Conservation (phyloP, 148 eudicot genomes). For the Fagopyrum tataricum region DNA sequence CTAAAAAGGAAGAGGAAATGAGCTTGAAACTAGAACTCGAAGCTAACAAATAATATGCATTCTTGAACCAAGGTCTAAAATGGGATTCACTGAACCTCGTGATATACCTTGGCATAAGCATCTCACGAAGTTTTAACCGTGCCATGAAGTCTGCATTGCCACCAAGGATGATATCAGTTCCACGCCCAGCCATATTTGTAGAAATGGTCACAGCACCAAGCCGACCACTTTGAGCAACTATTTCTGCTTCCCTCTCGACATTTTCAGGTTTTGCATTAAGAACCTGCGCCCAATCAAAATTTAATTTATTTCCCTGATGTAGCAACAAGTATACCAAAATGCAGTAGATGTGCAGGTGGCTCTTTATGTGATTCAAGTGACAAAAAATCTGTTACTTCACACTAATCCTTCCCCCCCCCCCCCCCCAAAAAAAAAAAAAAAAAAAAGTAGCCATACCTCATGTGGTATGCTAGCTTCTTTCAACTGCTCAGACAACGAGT, state of each 20-base stretch:
- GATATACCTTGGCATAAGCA: slow-evolving; percentile 95
- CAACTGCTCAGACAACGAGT: slow-evolving; percentile 75
- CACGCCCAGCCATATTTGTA: slow-evolving; percentile 99
- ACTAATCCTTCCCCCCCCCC: neutral
- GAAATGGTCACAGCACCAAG: slow-evolving; percentile 99
- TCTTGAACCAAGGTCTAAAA: neutral
- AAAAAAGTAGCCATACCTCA: slow-evolving; percentile 67
- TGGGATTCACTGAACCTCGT: slow-evolving; percentile 5
- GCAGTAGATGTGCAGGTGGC: neutral
- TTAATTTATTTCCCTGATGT: neutral
- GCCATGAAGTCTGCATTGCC: slow-evolving; percentile 99
- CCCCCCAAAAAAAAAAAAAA: neutral
- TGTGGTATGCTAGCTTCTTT: slow-evolving; percentile 85
- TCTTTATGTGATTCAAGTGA: too few relatives aligned
- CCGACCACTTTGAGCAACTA: slow-evolving; percentile 99
- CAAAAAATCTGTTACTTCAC: neutral
- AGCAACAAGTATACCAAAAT: slow-evolving; percentile 2
- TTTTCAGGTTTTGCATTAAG: slow-evolving; percentile 99
- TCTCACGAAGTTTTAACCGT: slow-evolving; percentile 88
- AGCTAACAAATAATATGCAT: neutral
- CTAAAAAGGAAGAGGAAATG: neutral
- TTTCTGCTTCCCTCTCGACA: slow-evolving; percentile 99
- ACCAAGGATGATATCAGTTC: slow-evolving; percentile 98
- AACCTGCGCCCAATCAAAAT: slow-evolving; percentile 38
- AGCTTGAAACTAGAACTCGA: neutral